Evolutionary conservation across 768 basidiomycete genomes (phyloP).

Genomic region (Scleroderma bovista): DNA sequence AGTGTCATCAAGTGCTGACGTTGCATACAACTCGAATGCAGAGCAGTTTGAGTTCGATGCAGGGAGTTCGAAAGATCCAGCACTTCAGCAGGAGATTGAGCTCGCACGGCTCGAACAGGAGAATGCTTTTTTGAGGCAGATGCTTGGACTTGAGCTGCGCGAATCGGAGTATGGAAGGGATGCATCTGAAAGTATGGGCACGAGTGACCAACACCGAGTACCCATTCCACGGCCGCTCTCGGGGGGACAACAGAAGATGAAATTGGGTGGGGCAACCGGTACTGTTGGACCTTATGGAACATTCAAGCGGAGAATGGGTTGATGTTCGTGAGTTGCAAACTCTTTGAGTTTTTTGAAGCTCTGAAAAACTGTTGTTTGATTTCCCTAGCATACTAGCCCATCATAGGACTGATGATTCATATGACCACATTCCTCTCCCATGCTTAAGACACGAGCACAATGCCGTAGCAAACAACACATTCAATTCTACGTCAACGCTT

Average conservation of each 20-base stretch:
- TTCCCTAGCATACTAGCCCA: too few species aligned
- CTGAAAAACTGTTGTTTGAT: too few species aligned
- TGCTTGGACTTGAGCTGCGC: slow-evolving; percentile 50
- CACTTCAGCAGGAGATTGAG: slow-evolving; percentile 88
- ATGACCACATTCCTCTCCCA: too few species aligned
- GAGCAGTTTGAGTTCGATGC: slow-evolving; percentile 20
- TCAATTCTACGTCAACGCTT: too few species aligned
- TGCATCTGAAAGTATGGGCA: slow-evolving; percentile 1
- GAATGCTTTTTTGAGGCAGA: slow-evolving; percentile 71
- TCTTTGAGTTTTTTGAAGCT: neutral
- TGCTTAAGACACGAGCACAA: too few species aligned
- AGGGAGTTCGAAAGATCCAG: slow-evolving; percentile 60
- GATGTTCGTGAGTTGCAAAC: neutral
- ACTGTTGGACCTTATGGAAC: slow-evolving; percentile 41
- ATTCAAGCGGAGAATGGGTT: slow-evolving; percentile 32
- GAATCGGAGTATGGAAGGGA: slow-evolving; percentile 11
- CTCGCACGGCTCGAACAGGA: slow-evolving; percentile 82
- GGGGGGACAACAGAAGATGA: slow-evolving; percentile 16
- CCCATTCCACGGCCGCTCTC: slow-evolving; percentile 11
- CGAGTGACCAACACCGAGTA: slow-evolving; percentile 10
- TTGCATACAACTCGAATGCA: slow-evolving; percentile 1
- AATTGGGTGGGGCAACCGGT: slow-evolving; percentile 30
- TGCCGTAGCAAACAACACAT: too few species aligned
- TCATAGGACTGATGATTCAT: too few species aligned
- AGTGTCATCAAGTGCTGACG: neutral